Evolutionary conservation across 2,329 filamentous ascomycete species (phyloP), one percentile per base, ranked within the genome.

Genomic region (Paraphaeosphaeria sporulosa): DNA sequence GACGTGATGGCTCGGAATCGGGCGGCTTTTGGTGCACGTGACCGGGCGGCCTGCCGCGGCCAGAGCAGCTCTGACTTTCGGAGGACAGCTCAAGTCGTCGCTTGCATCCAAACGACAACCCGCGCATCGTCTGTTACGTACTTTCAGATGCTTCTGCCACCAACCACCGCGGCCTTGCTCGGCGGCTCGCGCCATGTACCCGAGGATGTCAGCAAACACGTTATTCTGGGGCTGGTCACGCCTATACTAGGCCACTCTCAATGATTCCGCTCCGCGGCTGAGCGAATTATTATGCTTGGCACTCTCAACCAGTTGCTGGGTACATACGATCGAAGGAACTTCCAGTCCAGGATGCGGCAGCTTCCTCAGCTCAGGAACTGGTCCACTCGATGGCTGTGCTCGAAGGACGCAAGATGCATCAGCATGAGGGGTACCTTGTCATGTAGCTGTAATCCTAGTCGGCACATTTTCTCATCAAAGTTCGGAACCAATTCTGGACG

Each of bases 381-480:
- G 13, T 32, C 38, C 50, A 43, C 30, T 53, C 17, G n/a, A 43
- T 32, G 12, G 17, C 23, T 21, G 44, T n/a, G n/a, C 47, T 50
- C 17, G 23, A 34, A 3, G 48, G 3, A 53, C 12, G 49, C 50
- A 52, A 25, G 38, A 43, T 44, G 51, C 51, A 32, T 54, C 44
- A 38, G 38, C 27, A 25, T 43, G 51, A 54, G 51, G 51, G 51
- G 51, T 54, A 54, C 51, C 51, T 21, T 42, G 51, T 43, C 38
- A 25, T 43, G 38, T 38, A 43, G 38, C 38, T n/a, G 23, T 23
- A 21, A 15, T 43, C 17, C 23, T 23, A 43, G 42, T n/a, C 42
- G 44, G 51, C 38, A 54, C 23, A 23, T n/a, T 19, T 54, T 21
- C 32, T 52, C 25, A 43, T 32, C 48, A 38, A 30, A 12, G 8